phyloP scores from a whole-genome alignment of 768 basidiomycete species.

The Lentinula lateritia region DNA sequence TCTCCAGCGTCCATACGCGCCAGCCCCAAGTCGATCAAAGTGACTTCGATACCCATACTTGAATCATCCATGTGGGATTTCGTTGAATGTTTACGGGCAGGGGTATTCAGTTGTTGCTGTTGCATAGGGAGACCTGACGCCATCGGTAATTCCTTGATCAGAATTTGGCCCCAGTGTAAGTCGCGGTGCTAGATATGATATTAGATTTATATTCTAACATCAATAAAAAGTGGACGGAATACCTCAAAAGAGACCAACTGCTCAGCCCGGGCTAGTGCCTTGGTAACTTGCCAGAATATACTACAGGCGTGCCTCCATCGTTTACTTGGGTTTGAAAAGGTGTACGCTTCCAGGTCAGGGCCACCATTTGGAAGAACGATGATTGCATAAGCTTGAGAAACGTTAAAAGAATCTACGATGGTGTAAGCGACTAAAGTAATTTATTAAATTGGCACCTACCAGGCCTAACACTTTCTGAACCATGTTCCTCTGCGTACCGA shows the following conservation, averaged over 20 bases:
- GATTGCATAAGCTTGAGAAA: conserved; percentile 81
- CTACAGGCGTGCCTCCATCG: conserved; percentile 83
- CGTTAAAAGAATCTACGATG: conserved; percentile 60
- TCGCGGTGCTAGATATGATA: conserved; percentile 77
- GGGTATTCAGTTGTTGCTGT: conserved; percentile 26
- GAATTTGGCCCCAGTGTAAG: conserved; percentile 96
- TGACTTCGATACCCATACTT: conserved; percentile 65
- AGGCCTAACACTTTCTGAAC: conserved; percentile 82
- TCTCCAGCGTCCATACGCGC: conserved; percentile 72
- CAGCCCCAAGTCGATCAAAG: conserved; percentile 92
- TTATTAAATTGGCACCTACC: conserved; percentile 36
- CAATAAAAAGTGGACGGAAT: conserved; percentile 12
- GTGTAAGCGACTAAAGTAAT: conserved; percentile 1
- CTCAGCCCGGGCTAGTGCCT: conserved; percentile 76
- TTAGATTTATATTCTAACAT: background rate
- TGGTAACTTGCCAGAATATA: conserved; percentile 87
- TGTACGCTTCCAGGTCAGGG: conserved; percentile 82
- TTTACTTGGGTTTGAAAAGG: conserved; percentile 52
- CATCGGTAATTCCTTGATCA: conserved; percentile 56
- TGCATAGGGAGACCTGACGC: conserved; percentile 23
- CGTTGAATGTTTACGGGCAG: conserved; percentile 16
- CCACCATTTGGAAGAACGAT: conserved; percentile 90
- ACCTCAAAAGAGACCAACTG: conserved; percentile 84
- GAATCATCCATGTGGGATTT: conserved; percentile 54
- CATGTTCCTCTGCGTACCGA: conserved; percentile 65